These are phyloP conservation scores for Fusarium sp. DNA, from an alignment of 2,329 filamentous ascomycete species.

Conservation along the genomic window DNA sequence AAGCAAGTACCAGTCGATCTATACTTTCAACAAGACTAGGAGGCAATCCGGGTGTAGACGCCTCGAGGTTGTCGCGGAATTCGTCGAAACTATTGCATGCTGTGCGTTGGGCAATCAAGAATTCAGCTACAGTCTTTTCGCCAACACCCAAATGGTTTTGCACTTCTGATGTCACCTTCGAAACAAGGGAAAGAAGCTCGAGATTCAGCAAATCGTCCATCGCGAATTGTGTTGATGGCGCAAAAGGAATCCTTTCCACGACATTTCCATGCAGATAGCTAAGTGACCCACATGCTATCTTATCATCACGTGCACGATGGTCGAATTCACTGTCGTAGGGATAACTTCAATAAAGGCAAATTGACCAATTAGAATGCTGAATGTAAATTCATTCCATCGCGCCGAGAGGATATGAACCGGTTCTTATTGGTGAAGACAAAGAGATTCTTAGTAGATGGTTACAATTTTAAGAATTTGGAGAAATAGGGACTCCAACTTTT, in stretches of 20 bases:
- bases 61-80: conserved; percentile 79
- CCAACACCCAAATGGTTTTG: conserved; percentile 92
- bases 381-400: background rate
- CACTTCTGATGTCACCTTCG: conserved; percentile 92
- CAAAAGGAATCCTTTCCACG: conserved; percentile 1
- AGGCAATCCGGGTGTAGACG: conserved; percentile 77
- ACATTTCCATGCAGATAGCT: conserved; percentile 1
- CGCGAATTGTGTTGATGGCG: conserved; percentile 8
- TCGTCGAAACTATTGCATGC: conserved; percentile 76
- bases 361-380: background rate
- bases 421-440: background rate
- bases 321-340: background rate
- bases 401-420: background rate
- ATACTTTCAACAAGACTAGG: conserved; percentile 90
- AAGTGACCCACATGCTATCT: background rate
- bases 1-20: conserved; percentile 85
- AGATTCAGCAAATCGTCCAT: conserved; percentile 95
- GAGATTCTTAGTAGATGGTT: conserved; percentile 8
- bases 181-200: conserved; percentile 93
- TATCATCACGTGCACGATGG: background rate
- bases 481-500: conserved; percentile 38
- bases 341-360: background rate
- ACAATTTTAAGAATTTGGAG: conserved; percentile 25
- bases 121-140: conserved; percentile 96
- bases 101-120: conserved; percentile 89